Conservation (phyloP, 83 land plant genomes). For the Diphasiastrum complanatum region DNA sequence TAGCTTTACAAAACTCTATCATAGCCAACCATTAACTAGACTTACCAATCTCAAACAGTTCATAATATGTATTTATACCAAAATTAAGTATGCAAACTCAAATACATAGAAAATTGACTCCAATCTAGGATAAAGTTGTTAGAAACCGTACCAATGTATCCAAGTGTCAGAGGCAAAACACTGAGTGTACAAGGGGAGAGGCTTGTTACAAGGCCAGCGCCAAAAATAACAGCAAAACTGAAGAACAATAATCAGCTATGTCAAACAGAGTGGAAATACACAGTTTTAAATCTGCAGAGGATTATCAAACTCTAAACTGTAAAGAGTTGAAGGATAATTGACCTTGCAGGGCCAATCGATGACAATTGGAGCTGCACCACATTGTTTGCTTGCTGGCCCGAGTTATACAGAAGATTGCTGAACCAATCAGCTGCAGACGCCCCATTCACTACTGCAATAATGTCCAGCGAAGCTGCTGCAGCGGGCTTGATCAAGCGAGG, state of each 20-base stretch:
- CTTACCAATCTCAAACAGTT: too few species aligned
- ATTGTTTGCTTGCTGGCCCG: slow-evolving; percentile 89
- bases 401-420: slow-evolving; percentile 58
- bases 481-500: too few species aligned
- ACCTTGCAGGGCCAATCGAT: slow-evolving; percentile 81
- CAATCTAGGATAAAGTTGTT: not conserved
- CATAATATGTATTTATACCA: too few species aligned
- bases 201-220: slow-evolving; percentile 96
- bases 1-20: too few species aligned
- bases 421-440: slow-evolving; percentile 57
- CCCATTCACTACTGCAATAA: slow-evolving; percentile 73
- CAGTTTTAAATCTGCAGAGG: not conserved
- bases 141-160: slow-evolving; percentile 78
- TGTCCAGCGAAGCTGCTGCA: too few species aligned
- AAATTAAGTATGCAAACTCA: too few species aligned
- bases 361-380: slow-evolving; percentile 80
- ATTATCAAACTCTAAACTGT: too few species aligned
- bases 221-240: slow-evolving; percentile 90
- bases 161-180: slow-evolving; percentile 94
- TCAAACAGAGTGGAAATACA: not conserved
- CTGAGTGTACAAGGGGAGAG: slow-evolving; percentile 96
- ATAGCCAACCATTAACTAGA: too few species aligned
- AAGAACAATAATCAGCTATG: not conserved
- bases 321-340: not conserved
- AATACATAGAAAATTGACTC: too few species aligned